Base-by-base conservation (phyloP, 345 rosid genomes). In the Moricandia moricandioides region DNA sequence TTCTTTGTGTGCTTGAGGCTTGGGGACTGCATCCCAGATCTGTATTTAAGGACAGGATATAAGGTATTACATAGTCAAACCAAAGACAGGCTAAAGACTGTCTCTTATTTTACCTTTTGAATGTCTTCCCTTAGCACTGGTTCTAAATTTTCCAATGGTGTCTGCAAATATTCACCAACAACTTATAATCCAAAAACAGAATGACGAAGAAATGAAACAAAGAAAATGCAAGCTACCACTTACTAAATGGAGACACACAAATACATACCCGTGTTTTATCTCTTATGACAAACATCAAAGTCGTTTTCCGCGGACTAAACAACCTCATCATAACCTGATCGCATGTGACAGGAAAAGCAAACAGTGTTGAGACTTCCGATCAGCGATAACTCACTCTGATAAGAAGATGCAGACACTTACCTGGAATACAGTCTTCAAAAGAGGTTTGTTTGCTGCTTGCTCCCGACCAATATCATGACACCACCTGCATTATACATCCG, bases 391-490 rank as follows among this genome's bases (percentile, higher is more conserved):
- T 69, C 62, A 63, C 64, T 39, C 52, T 27, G 59, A 59, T 72
- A 61, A 55, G 45, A 78, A 31, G 12, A 83, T 24, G 26, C 11
- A 58, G 70, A 61, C 45, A 34, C 31, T 12, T 79, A 95, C 99
- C 94, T 95, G 99, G 84, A 95, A 95, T 27, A 95, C 99, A 69
- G 99, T 95, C 86, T 95, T 95, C 68, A 95, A 73, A 67, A 95
- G 97, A 67, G 98, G 99, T 78, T 95, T 95, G 70, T 95, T 95
- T 80, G 99, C 99, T 83, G 99, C 99, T 91, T 95, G 99, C 83
- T 95, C 99, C 17, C 99, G 97, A 66, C 99, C 99, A 81, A 95
- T 95, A 88, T 92, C 99, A 73, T 95, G 99, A 80, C 99, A 95
- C 99, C 99, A 92, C 99, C 99, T 95, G 81, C 31, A 66, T 52